phyloP scores from a whole-genome alignment of 1,284 basidiomycete genomes.

The Cryptococcus sp. region DNA sequence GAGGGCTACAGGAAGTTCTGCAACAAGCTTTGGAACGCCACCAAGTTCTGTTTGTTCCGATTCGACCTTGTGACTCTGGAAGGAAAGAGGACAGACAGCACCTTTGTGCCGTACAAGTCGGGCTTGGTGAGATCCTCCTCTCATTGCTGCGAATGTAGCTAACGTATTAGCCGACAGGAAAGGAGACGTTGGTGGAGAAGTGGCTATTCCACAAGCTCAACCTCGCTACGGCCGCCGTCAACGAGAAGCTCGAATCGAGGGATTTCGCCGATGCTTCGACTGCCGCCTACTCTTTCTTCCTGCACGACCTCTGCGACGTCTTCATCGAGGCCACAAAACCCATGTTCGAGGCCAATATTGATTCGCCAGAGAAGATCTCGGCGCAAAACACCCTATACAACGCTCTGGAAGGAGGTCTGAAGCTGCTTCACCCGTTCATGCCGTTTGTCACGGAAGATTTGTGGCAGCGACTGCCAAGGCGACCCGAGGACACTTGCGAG shows the following conservation, averaged over 20 bases:
- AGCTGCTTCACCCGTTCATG: slow-evolving; percentile 96
- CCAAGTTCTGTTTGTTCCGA: slow-evolving; percentile 96
- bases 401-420: slow-evolving; percentile 83
- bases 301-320: slow-evolving; percentile 97
- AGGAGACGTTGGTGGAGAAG: slow-evolving; percentile 85
- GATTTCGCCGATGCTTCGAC: slow-evolving; percentile 91
- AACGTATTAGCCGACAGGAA: slow-evolving; percentile 72
- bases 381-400: slow-evolving; percentile 96
- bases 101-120: slow-evolving; percentile 67
- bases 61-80: slow-evolving; percentile 56
- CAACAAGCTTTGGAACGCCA: slow-evolving; percentile 99
- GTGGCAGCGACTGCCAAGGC: slow-evolving; percentile 89
- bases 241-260: slow-evolving; percentile 67
- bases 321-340: slow-evolving; percentile 99
- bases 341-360: slow-evolving; percentile 74
- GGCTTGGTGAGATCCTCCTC: slow-evolving; percentile 60
- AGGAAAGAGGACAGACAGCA: slow-evolving; percentile 47
- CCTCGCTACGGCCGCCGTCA: slow-evolving; percentile 68
- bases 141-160: too few species aligned
- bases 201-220: slow-evolving; percentile 97
- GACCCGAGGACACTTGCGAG: slow-evolving; percentile 71
- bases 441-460: slow-evolving; percentile 98
- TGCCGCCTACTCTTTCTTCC: slow-evolving; percentile 88
- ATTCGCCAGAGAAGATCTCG: slow-evolving; percentile 61
- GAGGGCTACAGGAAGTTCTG: slow-evolving; percentile 99